Percentiles rank a stretch among this genome's conserved stretches.
Conservation (phyloP, 1,284 basidiomycete species). For the Heliocybe sulcata region DNA sequence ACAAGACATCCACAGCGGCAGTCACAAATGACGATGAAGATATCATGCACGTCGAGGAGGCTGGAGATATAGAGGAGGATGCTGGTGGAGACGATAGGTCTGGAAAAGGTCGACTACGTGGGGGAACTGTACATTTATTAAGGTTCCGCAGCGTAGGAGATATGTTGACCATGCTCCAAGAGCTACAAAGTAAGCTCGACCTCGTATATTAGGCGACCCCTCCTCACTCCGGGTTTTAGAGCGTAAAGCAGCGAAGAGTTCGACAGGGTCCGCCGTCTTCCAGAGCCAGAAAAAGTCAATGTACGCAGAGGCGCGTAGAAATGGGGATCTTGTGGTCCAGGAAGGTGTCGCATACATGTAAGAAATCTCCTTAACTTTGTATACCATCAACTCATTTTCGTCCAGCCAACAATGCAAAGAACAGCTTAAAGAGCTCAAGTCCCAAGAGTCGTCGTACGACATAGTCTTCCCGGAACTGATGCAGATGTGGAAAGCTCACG, state of each 20-base stretch:
- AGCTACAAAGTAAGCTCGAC: constrained; percentile 20
- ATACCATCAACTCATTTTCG: not conserved
- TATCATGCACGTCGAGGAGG: constrained; percentile 12
- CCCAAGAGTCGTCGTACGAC: constrained; percentile 18
- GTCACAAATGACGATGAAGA: constrained; percentile 1
- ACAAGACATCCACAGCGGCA: not conserved
- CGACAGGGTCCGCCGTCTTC: constrained; percentile 19
- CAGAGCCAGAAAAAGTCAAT: constrained; percentile 22
- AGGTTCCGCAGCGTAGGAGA: constrained; percentile 17
- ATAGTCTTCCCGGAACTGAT: constrained; percentile 15
- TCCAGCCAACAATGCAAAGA: constrained; percentile 20
- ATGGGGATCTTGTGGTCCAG: constrained; percentile 16
- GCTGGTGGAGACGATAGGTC: constrained; percentile 18
- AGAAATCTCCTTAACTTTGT: constrained; percentile 1
- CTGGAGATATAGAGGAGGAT: constrained; percentile 13
- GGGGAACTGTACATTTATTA: not conserved
- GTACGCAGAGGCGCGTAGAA: constrained; percentile 18
- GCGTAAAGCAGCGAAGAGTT: constrained; percentile 21
- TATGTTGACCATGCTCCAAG: constrained; percentile 23
- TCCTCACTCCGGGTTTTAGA: constrained; percentile 12
- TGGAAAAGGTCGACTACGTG: not conserved
- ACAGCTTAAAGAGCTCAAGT: constrained; percentile 16
- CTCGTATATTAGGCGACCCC: not conserved
- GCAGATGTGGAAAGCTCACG: constrained; percentile 15
- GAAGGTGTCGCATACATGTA: constrained; percentile 21